Base-by-base conservation (phyloP, 1,284 basidiomycete species). In the Melampsora medusae region DNA sequence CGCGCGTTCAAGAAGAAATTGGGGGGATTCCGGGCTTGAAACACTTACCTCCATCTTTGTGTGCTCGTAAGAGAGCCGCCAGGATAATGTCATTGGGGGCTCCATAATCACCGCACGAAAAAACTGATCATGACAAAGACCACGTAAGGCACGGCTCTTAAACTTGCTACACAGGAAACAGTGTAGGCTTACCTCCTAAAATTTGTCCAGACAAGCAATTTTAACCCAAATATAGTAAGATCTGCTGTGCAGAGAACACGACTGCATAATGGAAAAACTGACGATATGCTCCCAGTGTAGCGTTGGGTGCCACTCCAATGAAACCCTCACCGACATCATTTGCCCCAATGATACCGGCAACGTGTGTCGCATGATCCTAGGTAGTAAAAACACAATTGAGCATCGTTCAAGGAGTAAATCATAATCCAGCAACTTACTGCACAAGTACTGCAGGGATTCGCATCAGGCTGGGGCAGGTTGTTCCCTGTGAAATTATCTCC, bases 301-400 rank as follows among this genome's bases (percentile, higher is more conserved):
- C 67, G 35, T 69, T 76, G 28, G 74, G 74, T n/a, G 74, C 74
- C 19, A 50, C 74, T 31, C 67, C 74, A 16, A 35, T 25, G 48
- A 76, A 69, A 3, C 74, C 66, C 31, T 28, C 48, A 4, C 67
- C 74, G 31, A 69, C 67, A 49, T 76, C 33, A 1, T 46, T 46
- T 16, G 66, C 73, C 16, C 33, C 73, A 28, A 76, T 56, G 38
- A 76, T 76, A 16, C 73, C 73, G 22, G 73, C 25, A 7, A 76
- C 67, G 38, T 76, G 73, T 5, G 73, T 76, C 6, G 65, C 73
- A 64, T 76, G 73, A 33, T 61, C 5, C 73, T 76, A 35, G 12
- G 33, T 7, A 33, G 4, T 12, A 10, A 22, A 53, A 67, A 31
- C 3, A 22, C 1, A 66, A 46, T 46, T 46, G 25, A 19, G 33